A percentile compares a stretch with the other conserved stretches of the same genome.
These are phyloP conservation scores for Populus hybrid DNA, from an alignment of 441 rosid genomes.

Conservation along the genomic window DNA sequence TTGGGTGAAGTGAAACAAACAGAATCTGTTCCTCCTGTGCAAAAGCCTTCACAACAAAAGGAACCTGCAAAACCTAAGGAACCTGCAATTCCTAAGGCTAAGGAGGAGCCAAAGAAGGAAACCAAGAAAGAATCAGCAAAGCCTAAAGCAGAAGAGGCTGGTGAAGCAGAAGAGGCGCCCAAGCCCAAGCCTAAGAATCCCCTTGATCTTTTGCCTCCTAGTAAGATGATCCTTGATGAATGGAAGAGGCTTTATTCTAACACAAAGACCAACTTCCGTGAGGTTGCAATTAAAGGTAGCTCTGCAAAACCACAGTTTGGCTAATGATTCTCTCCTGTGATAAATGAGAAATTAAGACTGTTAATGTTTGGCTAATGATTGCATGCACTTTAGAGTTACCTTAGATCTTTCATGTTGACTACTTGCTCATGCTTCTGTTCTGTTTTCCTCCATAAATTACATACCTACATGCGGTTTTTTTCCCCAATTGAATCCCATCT, in stretches of 20 bases:
- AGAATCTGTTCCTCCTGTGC: slow-evolving; percentile 53
- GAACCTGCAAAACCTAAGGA: slow-evolving; percentile 54
- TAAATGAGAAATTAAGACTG: background rate
- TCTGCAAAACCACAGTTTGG: background rate
- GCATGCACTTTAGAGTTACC: background rate
- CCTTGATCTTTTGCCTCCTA: slow-evolving; percentile 84
- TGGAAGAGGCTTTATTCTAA: slow-evolving; percentile 96
- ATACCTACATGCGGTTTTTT: background rate
- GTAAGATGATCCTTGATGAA: slow-evolving; percentile 78
- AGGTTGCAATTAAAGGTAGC: slow-evolving; percentile 79
- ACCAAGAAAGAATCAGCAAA: slow-evolving; percentile 50
- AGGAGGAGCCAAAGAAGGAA: slow-evolving; percentile 34
- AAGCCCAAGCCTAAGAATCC: slow-evolving; percentile 87
- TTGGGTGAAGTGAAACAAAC: slow-evolving; percentile 73
- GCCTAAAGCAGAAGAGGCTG: slow-evolving; percentile 35
- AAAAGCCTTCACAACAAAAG: slow-evolving; percentile 24
- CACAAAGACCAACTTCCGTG: slow-evolving; percentile 88
- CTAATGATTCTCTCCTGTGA: background rate
- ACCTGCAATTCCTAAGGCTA: slow-evolving; percentile 42
- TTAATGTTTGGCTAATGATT: background rate
- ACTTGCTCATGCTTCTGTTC: background rate
- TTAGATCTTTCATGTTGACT: background rate
- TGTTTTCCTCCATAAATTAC: background rate
- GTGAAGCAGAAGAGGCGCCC: slow-evolving; percentile 65
- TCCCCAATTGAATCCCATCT: background rate